A percentile compares a stretch with the other conserved stretches of the same genome.
Evolutionary conservation across 2,329 filamentous ascomycete genomes (phyloP).

Genomic region (Furcasterigmium sp.): DNA sequence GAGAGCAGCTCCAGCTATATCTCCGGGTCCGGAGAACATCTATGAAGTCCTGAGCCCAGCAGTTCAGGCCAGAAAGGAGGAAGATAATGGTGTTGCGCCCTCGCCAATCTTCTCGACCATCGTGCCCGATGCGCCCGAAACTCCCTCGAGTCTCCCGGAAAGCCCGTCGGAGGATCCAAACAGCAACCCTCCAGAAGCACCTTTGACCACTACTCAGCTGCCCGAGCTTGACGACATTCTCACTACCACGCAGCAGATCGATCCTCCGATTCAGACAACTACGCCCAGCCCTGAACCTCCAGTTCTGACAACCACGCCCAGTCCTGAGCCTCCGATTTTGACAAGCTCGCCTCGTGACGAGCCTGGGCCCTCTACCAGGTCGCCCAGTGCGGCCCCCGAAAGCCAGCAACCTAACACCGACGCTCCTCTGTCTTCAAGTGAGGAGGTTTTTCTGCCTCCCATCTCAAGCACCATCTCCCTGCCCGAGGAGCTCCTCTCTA

Average conservation of each 20-base stretch:
- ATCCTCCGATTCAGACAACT: too few relatives aligned
- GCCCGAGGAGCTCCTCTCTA: conserved; percentile 1
- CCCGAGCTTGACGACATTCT: not conserved
- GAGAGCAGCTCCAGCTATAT: not conserved
- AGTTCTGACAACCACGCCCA: too few relatives aligned
- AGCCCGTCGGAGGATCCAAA: not conserved
- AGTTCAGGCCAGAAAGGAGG: conserved; percentile 2
- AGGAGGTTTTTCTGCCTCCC: conserved; percentile 5
- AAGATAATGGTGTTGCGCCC: conserved; percentile 8
- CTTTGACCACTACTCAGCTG: not conserved
- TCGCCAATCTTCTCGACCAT: conserved; percentile 12
- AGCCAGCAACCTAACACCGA: not conserved
- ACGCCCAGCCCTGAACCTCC: too few relatives aligned
- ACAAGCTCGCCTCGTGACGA: too few relatives aligned
- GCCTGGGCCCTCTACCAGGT: not conserved
- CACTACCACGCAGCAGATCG: too few relatives aligned
- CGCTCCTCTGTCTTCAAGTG: not conserved
- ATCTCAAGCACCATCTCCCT: conserved; percentile 8
- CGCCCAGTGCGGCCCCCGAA: not conserved
- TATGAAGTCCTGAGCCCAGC: not conserved
- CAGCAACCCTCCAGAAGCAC: not conserved
- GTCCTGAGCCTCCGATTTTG: too few relatives aligned
- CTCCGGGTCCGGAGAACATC: not conserved
- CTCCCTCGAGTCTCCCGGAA: not conserved
- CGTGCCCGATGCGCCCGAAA: not conserved